Evolutionary conservation across 1,284 basidiomycete species (phyloP).

Genomic region (Naganishia cerealis): DNA sequence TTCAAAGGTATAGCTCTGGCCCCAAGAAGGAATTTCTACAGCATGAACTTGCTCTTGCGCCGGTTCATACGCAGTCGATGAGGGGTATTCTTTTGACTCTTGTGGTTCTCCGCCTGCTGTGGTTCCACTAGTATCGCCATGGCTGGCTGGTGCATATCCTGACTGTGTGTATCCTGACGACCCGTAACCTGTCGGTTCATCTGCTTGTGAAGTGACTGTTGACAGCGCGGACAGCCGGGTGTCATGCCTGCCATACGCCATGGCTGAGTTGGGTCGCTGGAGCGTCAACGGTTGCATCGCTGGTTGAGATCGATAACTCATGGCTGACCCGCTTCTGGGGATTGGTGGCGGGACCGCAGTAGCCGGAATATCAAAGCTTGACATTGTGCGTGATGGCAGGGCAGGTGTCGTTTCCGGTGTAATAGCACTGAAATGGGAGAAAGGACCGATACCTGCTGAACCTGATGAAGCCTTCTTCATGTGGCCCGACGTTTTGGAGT

Average conservation of each 20-base stretch:
- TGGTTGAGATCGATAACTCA: constrained; percentile 59
- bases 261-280: constrained; percentile 71
- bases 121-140: not conserved
- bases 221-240: constrained; percentile 20
- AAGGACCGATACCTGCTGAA: constrained; percentile 66
- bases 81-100: not conserved
- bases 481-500: constrained; percentile 29
- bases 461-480: constrained; percentile 40
- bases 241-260: constrained; percentile 59
- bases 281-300: constrained; percentile 57
- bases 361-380: constrained; percentile 39
- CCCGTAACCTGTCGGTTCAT: constrained; percentile 1
- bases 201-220: not conserved
- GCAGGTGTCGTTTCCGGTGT: constrained; percentile 75
- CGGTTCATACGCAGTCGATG: constrained; percentile 1
- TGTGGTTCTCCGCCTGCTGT: not conserved
- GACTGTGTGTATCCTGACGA: not conserved
- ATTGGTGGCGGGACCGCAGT: constrained; percentile 40
- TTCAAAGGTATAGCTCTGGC: constrained; percentile 34
- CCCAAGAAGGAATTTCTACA: constrained; percentile 32
- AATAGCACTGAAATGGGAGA: constrained; percentile 91
- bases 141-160: not conserved
- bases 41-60: constrained; percentile 9
- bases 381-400: constrained; percentile 57
- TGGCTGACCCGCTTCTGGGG: constrained; percentile 65